Conservation (phyloP, 2,329 filamentous ascomycete species). For the Colletotrichum godetiae region DNA sequence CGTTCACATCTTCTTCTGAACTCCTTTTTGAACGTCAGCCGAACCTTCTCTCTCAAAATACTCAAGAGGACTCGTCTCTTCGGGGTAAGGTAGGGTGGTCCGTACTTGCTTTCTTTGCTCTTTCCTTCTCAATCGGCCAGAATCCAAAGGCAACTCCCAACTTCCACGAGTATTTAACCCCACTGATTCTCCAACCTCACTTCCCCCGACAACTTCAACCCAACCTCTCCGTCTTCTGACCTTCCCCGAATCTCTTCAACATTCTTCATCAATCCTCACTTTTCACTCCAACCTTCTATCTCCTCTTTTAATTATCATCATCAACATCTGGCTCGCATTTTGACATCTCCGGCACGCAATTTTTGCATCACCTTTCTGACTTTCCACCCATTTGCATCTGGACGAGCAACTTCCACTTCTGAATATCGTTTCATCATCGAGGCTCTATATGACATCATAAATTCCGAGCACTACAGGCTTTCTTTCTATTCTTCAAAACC, state of each 20-base stretch:
- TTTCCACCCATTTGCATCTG: too few relatives aligned
- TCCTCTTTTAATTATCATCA: background rate
- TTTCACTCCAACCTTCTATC: background rate
- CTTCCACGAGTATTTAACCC: background rate
- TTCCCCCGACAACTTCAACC: background rate
- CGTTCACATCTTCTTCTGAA: background rate
- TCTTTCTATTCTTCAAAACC: too few relatives aligned
- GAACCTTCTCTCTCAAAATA: background rate
- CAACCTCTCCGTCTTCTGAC: background rate
- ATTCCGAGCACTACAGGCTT: too few relatives aligned
- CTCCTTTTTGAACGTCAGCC: background rate
- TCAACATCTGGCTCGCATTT: background rate
- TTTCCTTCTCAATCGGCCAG: background rate
- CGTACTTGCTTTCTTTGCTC: background rate
- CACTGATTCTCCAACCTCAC: background rate
- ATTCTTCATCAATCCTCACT: background rate
- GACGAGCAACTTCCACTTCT: too few relatives aligned
- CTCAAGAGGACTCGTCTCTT: background rate
- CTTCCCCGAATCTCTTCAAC: background rate
- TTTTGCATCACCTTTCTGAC: too few relatives aligned
- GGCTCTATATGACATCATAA: too few relatives aligned
- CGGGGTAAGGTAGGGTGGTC: background rate
- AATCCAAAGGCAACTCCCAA: background rate
- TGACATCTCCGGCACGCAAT: too few relatives aligned
- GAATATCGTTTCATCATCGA: too few relatives aligned